Evolutionary conservation across 2,329 filamentous ascomycete genomes (phyloP), one percentile per base, ranked within the genome.

Genomic region (Lecanicillium sp.): DNA sequence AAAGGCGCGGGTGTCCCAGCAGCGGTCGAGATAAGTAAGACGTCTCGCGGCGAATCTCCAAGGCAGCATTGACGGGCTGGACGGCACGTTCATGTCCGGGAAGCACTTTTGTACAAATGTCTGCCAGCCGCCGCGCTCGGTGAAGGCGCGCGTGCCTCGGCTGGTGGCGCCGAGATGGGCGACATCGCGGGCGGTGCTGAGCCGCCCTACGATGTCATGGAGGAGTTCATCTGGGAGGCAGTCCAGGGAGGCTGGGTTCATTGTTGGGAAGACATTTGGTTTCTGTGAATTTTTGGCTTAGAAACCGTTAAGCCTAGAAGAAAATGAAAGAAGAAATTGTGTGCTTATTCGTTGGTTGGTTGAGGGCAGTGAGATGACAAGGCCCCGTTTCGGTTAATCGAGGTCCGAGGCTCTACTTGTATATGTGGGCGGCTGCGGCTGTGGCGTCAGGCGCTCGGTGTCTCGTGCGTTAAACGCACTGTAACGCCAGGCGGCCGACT

Each of bases 1-100:
- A 40, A 74, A 62, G 13, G 59, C 57, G 15, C 69, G 63, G 37
- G 61, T 64, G 35, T 75, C 72, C 73, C 72, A 77, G 47, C 67
- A 71, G 5, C 71, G 62, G 19, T 68, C 65, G 39, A 74, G 65
- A 45, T 66, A 68, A 1, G 72, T 74, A 31, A 74, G 50, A 1
- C 60, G 62, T 18, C 66, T 57, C 6, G 71, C 71, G 18, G 69
- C 52, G 11, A 53, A 46, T 10, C 47, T 44, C 59, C 69, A 73
- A 13, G 33, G 43, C 2, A 32, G 39, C 46, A 2, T 46, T 43
- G 5, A 69, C 51, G 4, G 62, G n/a, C n/a, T n/a, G n/a, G n/a
- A n/a, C n/a, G n/a, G n/a, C n/a, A n/a, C n/a, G n/a, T n/a, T n/a
- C n/a, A n/a, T n/a, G n/a, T n/a, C 65, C 1, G 60, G 58, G 43